These are phyloP conservation scores for Colletotrichum tamarilloi DNA, from an alignment of 2,329 filamentous ascomycete species.

Conservation along the genomic window DNA sequence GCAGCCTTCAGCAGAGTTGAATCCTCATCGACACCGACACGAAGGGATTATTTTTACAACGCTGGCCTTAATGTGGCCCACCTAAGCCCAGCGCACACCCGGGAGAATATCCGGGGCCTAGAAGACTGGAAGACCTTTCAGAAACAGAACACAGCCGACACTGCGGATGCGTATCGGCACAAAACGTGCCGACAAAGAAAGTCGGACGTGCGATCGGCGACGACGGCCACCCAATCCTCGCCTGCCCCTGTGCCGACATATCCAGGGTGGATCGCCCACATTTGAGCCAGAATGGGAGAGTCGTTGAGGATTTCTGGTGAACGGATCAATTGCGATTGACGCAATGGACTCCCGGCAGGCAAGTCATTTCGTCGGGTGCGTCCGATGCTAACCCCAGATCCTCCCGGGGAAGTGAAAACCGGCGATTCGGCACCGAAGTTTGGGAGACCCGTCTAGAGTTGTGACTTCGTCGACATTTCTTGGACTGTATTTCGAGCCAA, in stretches of 20 bases:
- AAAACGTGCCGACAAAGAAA: constrained; percentile 34
- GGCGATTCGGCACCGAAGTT: constrained; percentile 25
- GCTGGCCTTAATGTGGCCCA: neutral
- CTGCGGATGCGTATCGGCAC: constrained; percentile 27
- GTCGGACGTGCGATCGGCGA: constrained; percentile 14
- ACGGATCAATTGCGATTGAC: constrained; percentile 1
- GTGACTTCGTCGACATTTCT: neutral
- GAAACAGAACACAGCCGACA: neutral
- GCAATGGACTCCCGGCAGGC: constrained; percentile 10
- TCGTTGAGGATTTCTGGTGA: neutral
- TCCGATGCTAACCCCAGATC: neutral
- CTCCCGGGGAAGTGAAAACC: constrained; percentile 4
- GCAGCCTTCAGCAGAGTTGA: neutral
- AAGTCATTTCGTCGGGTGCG: neutral
- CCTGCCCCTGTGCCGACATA: constrained; percentile 18
- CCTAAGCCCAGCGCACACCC: neutral
- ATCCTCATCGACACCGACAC: no score
- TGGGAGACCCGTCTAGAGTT: neutral
- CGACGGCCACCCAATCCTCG: constrained; percentile 14
- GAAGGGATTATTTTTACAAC: neutral
- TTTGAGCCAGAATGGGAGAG: neutral
- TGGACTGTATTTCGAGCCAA: neutral
- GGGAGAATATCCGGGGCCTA: neutral
- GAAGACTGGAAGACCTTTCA: neutral
- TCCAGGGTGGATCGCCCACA: constrained; percentile 15